Percentiles rank a stretch among this genome's conserved stretches.
Conservation (phyloP, 768 basidiomycete species). For the Auricularia cornea region DNA sequence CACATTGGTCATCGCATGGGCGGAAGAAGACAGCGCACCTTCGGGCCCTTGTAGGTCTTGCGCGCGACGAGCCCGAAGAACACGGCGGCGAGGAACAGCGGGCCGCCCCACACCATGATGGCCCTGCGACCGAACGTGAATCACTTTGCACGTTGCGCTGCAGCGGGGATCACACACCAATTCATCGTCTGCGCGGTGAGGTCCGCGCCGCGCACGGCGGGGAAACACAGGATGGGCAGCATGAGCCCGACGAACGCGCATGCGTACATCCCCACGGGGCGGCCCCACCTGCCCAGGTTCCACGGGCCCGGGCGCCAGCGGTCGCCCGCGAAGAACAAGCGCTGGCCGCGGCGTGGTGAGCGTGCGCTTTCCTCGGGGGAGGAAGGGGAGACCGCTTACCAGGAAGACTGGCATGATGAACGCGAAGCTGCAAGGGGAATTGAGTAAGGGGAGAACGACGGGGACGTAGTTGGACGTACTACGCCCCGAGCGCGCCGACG, state of each 20-base stretch:
- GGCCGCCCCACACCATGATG: conserved; percentile 8
- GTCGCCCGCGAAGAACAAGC: conserved; percentile 5
- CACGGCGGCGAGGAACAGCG: conserved; percentile 5
- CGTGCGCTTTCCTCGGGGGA: background rate
- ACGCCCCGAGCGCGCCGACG: conserved; percentile 2
- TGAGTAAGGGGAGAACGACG: too few relatives aligned
- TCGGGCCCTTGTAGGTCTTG: background rate
- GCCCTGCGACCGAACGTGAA: too few relatives aligned
- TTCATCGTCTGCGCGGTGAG: conserved; percentile 7
- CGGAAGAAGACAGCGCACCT: background rate
- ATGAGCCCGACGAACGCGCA: conserved; percentile 3
- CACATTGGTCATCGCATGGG: background rate
- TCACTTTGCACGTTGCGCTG: too few relatives aligned
- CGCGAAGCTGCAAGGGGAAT: conserved; percentile 2
- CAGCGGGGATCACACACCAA: too few relatives aligned
- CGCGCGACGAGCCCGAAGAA: conserved; percentile 2
- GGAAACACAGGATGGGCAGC: conserved; percentile 8
- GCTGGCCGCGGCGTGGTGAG: background rate
- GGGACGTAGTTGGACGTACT: background rate
- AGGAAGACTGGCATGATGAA: conserved; percentile 8
- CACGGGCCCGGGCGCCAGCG: conserved; percentile 9
- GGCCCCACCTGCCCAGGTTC: conserved; percentile 6
- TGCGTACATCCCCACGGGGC: conserved; percentile 3
- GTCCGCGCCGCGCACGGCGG: conserved; percentile 6
- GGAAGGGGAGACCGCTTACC: background rate